Evolutionary conservation across 306 rosid genomes (phyloP), one percentile per base, ranked within the genome.

Genomic region (Biancaea sappan): DNA sequence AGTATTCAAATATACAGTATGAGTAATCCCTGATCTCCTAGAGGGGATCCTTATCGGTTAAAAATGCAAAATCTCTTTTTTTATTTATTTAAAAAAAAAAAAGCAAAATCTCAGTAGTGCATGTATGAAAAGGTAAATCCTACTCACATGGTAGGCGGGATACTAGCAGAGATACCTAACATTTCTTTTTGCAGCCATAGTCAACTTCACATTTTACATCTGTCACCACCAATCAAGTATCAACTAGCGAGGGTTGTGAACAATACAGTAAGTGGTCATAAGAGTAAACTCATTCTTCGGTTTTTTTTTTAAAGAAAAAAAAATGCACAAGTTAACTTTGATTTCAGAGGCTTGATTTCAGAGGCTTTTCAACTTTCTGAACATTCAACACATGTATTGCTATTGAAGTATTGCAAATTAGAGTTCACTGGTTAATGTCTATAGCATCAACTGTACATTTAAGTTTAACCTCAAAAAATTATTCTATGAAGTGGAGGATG

Each of bases 401-500:
- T 38, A 67, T 29, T 51, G 40, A 59, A 74, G 40, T 47, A 71
- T 57, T 31, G 22, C 63, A 25, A 12, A 57, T 60, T 47, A 56
- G 54, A 73, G 58, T 48, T 69, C 74, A 75, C 32, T 22, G 14
- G 35, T 70, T 37, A 61, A 61, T 75, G 32, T 50, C 15, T 31
- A 46, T 40, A 15, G 73, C 60, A 43, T 69, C 48, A 18, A 44
- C 61, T 14, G 47, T 54, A 79, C 26, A 48, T 32, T 25, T 16
- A 15, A 46, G 43, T 32, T 25, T 16, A 15, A 46, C 29, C 64
- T 7, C 16, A 75, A 29, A 54, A 72, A 41, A 54, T 21, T 51
- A 74, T 67, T 57, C 76, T 81, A 86, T 63, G 68, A 76, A 34
- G 80, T 48, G 35, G 87, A 78, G 24, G 72, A 77, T 4, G 62